Percentiles rank a stretch among this genome's conserved stretches.
Conservation (phyloP, 192 early-diverging fungal genomes). For the Phycomyces blakesleeanus region DNA sequence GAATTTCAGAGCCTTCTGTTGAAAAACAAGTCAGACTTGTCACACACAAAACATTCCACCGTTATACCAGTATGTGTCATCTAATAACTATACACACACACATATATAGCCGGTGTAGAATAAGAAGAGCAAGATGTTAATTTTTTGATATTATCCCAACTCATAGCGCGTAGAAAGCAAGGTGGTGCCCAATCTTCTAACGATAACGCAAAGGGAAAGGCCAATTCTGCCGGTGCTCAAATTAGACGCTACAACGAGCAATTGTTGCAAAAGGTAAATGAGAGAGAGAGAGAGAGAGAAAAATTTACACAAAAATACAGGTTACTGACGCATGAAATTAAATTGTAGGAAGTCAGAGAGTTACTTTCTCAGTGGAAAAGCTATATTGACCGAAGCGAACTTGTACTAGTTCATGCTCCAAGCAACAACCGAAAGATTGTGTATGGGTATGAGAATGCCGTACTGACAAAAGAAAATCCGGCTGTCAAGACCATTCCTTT, state of each 20-base stretch:
- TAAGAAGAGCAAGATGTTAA: background rate
- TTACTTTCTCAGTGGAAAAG: constrained; percentile 69
- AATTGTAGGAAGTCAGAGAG: constrained; percentile 65
- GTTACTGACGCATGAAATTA: background rate
- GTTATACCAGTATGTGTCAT: constrained; percentile 80
- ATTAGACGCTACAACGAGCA: constrained; percentile 90
- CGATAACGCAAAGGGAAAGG: constrained; percentile 76
- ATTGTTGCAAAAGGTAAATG: constrained; percentile 54
- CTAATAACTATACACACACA: constrained; percentile 1
- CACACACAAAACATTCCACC: constrained; percentile 89
- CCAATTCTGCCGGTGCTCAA: constrained; percentile 85
- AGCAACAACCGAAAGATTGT: constrained; percentile 51
- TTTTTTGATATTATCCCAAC: background rate
- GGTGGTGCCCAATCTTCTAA: constrained; percentile 86
- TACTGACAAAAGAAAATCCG: constrained; percentile 39
- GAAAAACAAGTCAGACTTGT: constrained; percentile 46
- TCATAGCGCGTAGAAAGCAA: constrained; percentile 80
- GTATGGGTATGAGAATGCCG: constrained; percentile 48
- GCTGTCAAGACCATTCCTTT: constrained; percentile 72
- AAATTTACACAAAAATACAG: background rate
- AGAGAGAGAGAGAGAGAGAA: too few species aligned
- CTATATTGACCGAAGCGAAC: constrained; percentile 54
- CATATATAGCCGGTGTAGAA: background rate
- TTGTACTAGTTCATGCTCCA: constrained; percentile 77
- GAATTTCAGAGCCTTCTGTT: constrained; percentile 2